Percentiles rank a stretch among this genome's conserved stretches.
These are phyloP conservation scores for Malassezia arunalokei DNA, from an alignment of 1,284 basidiomycete genomes.

Conservation along the genomic window DNA sequence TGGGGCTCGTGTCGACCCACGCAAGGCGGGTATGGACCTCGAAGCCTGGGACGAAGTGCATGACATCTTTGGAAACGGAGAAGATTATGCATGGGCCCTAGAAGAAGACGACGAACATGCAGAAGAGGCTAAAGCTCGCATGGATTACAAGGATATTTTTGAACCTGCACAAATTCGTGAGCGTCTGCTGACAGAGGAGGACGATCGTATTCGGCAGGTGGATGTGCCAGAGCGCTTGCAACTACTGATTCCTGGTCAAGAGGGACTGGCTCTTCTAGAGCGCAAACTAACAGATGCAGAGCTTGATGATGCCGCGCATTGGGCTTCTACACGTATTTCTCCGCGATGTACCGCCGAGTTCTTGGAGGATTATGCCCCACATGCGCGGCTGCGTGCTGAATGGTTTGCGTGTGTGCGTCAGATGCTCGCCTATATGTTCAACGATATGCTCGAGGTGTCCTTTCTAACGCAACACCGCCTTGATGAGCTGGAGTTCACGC, in stretches of 20 bases:
- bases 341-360: slow-evolving; percentile 53
- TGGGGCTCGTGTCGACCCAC: slow-evolving; percentile 56
- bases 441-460: slow-evolving; percentile 78
- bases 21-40: slow-evolving; percentile 28
- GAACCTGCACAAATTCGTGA: slow-evolving; percentile 92
- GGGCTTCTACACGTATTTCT: slow-evolving; percentile 79
- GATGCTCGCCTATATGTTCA: slow-evolving; percentile 70
- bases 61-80: slow-evolving; percentile 91
- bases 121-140: slow-evolving; percentile 48
- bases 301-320: slow-evolving; percentile 68
- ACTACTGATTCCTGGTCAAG: slow-evolving; percentile 57
- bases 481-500: slow-evolving; percentile 70
- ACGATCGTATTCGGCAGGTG: slow-evolving; percentile 71
- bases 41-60: slow-evolving; percentile 95
- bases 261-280: slow-evolving; percentile 54
- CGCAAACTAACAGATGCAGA: slow-evolving; percentile 57
- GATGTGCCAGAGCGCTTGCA: slow-evolving; percentile 97
- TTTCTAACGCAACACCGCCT: slow-evolving; percentile 88
- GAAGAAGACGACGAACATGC: slow-evolving; percentile 49
- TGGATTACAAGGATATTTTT: slow-evolving; percentile 82
- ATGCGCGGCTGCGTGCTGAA: slow-evolving; percentile 56
- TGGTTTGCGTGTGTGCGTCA: slow-evolving; percentile 69
- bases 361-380: slow-evolving; percentile 52
- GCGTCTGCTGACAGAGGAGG: slow-evolving; percentile 81
- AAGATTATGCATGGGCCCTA: slow-evolving; percentile 90